Evolutionary conservation across 2,329 filamentous ascomycete species (phyloP), one percentile per base, ranked within the genome.

Genomic region (Trichoderma sp.): DNA sequence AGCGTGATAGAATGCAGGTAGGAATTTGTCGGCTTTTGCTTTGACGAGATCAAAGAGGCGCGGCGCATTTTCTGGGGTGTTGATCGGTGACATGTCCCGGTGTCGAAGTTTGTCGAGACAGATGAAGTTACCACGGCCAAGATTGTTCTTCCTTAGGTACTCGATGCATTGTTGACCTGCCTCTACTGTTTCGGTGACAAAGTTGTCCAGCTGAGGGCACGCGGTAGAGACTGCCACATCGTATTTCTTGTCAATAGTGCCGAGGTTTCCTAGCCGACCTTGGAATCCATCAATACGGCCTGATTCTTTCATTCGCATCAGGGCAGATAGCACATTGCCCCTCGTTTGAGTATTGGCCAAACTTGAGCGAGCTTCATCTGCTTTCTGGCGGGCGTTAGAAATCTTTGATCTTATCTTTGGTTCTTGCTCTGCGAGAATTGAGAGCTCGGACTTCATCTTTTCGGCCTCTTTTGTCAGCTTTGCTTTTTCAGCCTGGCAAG

Each of bases 191-290:
- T 98, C 96, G 0, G 97, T 97, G 11, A 99, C 95, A 80, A 99
- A 94, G 77, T 98, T 97, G 80, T 99, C 93, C 11, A 99, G 87
- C 2, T 92, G 87, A 57, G 92, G 90, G 74, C 96, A 98, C 13
- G 96, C 96, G 0, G 96, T 99, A 0, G 96, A 99, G 71, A 99
- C 97, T n/a, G 96, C 96, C 55, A 99, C 89, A 76, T 99, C 96
- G 79, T 97, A 99, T 80, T 92, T 93, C 77, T 92, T 87, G 75
- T 99, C 94, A 73, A 99, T 99, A 0, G 92, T 90, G 55, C 96
- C 96, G 0, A 99, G 87, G 74, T 98, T 97, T 11, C 96, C 96
- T 4, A 99, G 89, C 37, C 96, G 90, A 31, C 96, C 96, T 76
- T 99, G 94, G 81, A 99, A 99, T 2, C 96, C 96, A 76, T 97